These are phyloP conservation scores for bread wheat (Triticum aestivum) DNA, from an alignment of 176 grass and related monocot species.

Conservation along the genomic window DNA sequence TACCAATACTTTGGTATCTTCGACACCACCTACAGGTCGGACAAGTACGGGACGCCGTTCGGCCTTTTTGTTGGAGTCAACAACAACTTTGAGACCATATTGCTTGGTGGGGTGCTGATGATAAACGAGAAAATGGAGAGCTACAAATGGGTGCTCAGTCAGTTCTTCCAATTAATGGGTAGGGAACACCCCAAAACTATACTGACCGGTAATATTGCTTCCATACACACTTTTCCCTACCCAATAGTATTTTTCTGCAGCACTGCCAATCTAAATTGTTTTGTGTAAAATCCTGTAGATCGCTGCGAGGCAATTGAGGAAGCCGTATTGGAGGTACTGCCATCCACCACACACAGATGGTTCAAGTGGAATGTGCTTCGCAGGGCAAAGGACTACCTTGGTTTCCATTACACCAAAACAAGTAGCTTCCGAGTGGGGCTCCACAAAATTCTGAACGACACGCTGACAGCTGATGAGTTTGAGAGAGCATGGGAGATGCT, in stretches of 20 bases:
- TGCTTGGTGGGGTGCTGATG: slow-evolving; percentile 3
- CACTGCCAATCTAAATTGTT: not conserved
- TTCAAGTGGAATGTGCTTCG: slow-evolving; percentile 1
- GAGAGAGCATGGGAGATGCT: slow-evolving; percentile 9
- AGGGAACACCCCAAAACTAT: not conserved
- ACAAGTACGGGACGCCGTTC: not conserved
- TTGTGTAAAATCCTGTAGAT: not conserved
- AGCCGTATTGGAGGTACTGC: not conserved
- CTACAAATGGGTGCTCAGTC: not conserved
- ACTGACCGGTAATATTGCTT: not conserved
- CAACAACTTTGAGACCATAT: slow-evolving; percentile 1
- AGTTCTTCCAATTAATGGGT: not conserved
- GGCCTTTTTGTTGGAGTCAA: slow-evolving; percentile 14
- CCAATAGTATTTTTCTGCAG: not conserved
- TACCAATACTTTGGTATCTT: not conserved
- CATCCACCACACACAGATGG: slow-evolving; percentile 1
- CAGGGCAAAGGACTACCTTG: not conserved
- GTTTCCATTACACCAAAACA: not conserved
- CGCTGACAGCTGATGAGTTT: slow-evolving; percentile 5
- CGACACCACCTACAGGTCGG: not conserved
- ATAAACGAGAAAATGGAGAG: not conserved
- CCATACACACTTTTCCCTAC: not conserved
- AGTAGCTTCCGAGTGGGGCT: not conserved
- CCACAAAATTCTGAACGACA: not conserved
- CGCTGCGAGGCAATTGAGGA: not conserved